These are phyloP conservation scores for Mycena metata DNA, from an alignment of 768 basidiomycete species.

Conservation along the genomic window DNA sequence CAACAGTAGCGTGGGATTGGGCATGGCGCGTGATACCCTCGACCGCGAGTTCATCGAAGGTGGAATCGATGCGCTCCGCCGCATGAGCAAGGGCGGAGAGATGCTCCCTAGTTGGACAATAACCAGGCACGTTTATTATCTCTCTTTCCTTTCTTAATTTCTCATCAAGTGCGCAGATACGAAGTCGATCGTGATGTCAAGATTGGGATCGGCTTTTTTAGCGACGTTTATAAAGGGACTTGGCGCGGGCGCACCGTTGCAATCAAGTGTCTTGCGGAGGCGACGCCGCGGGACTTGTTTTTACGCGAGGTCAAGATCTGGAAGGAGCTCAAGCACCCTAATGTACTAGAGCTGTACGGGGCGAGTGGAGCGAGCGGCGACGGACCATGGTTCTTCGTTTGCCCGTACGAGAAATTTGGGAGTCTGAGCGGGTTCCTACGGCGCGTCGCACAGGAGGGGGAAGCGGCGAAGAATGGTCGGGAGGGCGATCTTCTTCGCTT, in stretches of 20 bases:
- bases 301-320: slow-evolving; percentile 79
- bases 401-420: slow-evolving; percentile 77
- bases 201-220: slow-evolving; percentile 82
- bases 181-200: slow-evolving; percentile 80
- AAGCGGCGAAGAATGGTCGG: slow-evolving; percentile 41
- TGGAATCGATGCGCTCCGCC: slow-evolving; percentile 77
- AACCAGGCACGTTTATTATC: slow-evolving; percentile 59
- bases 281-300: slow-evolving; percentile 75
- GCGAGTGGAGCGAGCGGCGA: slow-evolving; percentile 82
- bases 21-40: slow-evolving; percentile 58
- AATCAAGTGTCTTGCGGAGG: slow-evolving; percentile 76
- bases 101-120: slow-evolving; percentile 82
- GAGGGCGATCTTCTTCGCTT: slow-evolving; percentile 67
- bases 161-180: slow-evolving; percentile 56
- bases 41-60: slow-evolving; percentile 80
- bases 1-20: slow-evolving; percentile 16
- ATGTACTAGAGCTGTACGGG: slow-evolving; percentile 81
- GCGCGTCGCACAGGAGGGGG: slow-evolving; percentile 46
- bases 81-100: slow-evolving; percentile 65
- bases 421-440: slow-evolving; percentile 57
- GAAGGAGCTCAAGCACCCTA: slow-evolving; percentile 75
- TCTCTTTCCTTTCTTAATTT: not conserved
- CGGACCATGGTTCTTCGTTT: slow-evolving; percentile 85
- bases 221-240: slow-evolving; percentile 80
- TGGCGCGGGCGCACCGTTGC: slow-evolving; percentile 79